Evolutionary conservation across 1,284 basidiomycete species (phyloP), one percentile per base, ranked within the genome.

Genomic region (Ganoderma resinaceum): DNA sequence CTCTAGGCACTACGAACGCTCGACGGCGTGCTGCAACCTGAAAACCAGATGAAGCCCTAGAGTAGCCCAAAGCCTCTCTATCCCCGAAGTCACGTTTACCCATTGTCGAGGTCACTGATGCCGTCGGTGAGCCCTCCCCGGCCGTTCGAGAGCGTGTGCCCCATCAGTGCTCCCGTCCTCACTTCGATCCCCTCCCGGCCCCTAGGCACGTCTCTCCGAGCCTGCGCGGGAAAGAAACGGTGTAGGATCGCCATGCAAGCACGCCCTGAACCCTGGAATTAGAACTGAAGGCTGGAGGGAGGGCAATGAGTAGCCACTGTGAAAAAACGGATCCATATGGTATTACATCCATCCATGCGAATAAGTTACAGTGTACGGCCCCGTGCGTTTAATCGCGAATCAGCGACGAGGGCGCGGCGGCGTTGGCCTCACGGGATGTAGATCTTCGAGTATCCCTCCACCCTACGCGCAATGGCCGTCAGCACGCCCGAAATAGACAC

Each of bases 361-460:
- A 37, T 58, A 58, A 37, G 33, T 58, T 58, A 58, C 55, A 37
- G 33, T 58, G 31, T 33, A 33, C 53, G 18, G 16, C 18, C 31
- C 33, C n/a, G 11, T 12, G 55, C 31, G 55, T 59, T 55, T 33
- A 8, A 43, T 42, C 26, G 23, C 29, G 35, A 57, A 9, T 49
- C 5, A 5, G 12, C 37, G 38, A 29, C 12, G 29, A 40, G 20
- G 46, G 35, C 37, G 14, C 23, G 35, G 43, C 26, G 37, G 37
- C 37, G 37, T n/a, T n/a, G 16, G 59, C 52, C 12, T 72, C 63
- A 80, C 29, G 78, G 78, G 62, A 79, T 78, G 69, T 76, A 92
- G 60, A 92, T 91, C 77, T 85, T 85, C 53, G 91, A 93, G 77
- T 89, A 92, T 4, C 91, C 91, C 74, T 92, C 90, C 57, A 92